Percentiles rank a stretch among this genome's conserved stretches.
These are phyloP conservation scores for Penicillium angulare DNA, from an alignment of 495 filamentous ascomycete species.

Conservation along the genomic window DNA sequence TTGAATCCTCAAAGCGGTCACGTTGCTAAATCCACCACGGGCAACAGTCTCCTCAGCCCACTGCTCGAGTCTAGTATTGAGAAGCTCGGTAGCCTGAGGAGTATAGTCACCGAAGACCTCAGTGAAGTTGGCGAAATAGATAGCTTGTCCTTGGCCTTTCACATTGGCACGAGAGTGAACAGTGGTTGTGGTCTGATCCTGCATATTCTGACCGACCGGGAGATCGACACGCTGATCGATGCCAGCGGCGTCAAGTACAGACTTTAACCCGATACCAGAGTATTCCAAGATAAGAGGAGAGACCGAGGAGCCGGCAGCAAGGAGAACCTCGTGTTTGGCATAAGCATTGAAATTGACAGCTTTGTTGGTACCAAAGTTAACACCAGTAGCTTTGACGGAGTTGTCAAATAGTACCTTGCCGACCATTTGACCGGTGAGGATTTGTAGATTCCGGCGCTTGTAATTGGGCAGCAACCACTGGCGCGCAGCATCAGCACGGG, in stretches of 20 bases:
- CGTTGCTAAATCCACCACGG: neutral
- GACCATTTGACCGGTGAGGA: neutral
- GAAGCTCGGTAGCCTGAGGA: neutral
- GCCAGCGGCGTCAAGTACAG: neutral
- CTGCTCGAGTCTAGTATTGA: neutral
- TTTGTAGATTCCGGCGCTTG: neutral
- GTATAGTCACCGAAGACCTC: neutral
- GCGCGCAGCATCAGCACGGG: neutral
- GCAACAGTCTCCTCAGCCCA: neutral
- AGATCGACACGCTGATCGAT: neutral
- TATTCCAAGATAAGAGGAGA: neutral
- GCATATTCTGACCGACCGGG: neutral
- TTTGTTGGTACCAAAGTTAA: neutral
- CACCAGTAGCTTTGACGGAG: neutral
- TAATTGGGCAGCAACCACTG: neutral
- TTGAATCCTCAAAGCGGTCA: conserved; percentile 5
- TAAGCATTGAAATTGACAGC: neutral
- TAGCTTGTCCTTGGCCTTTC: neutral
- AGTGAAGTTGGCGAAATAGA: neutral
- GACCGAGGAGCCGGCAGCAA: neutral
- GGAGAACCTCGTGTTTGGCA: neutral
- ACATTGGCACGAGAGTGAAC: neutral
- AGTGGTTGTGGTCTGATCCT: neutral
- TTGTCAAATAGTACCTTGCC: neutral
- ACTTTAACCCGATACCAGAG: neutral